Base-by-base conservation (phyloP, 441 rosid species). In the Theobroma grandiflorum region DNA sequence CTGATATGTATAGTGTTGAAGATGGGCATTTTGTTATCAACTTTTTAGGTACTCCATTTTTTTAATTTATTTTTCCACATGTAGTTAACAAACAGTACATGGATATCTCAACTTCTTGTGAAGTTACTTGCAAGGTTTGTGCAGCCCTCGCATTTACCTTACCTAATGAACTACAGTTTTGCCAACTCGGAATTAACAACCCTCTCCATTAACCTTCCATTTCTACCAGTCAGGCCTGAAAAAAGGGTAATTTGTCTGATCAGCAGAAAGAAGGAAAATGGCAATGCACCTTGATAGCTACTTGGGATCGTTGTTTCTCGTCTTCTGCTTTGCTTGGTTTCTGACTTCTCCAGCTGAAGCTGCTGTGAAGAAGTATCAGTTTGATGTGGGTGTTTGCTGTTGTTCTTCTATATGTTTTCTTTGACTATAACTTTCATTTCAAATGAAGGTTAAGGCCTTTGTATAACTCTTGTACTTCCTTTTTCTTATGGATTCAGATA, bases 41-140 rank as follows among this genome's bases (percentile, higher is more conserved):
- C 88, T 86, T 85, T 83, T 76, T 80, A 72, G 79, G 82, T 82
- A 79, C 84, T 84, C 85, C 74, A n/a, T 8, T 66, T 3, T n/a
- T 12, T n/a, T 9, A 14, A 1, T 15, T 64, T 37, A 15, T 33
- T 35, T 35, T 45, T 45, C 18, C 49, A 37, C 0, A 57, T 55
- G 15, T 58, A 38, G 50, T 66, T 87, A 83, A 82, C 85, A 76
- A 63, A 84, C 80, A 86, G 50, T 78, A 82, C 84, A 87, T 72
- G 81, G 90, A 86, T 86, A 68, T 86, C 80, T 79, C 85, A 88
- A 82, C 89, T 47, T 84, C 88, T 83, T 78, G 63, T 45, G 76
- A 82, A 79, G 83, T 88, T 86, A 91, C 93, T 88, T 88, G 62
- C 77, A 86, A 87, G 93, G 78, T 87, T 87, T 79, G 84, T 84